Evolutionary conservation across 345 rosid genomes (phyloP), one percentile per base, ranked within the genome.

Genomic region (Clausena lansium): DNA sequence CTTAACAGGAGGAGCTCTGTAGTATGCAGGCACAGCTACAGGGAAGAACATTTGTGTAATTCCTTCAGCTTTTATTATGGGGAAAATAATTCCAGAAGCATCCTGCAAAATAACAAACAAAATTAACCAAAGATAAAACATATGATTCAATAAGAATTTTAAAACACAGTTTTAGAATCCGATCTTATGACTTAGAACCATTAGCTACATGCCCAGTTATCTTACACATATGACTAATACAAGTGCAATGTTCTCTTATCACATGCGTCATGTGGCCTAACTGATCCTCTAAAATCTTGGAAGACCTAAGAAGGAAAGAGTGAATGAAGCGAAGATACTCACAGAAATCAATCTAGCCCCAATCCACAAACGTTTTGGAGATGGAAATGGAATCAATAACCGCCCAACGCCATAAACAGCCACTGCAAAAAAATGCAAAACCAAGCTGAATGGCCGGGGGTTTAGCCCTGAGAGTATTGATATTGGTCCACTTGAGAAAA

Each of bases 401-500:
- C 84, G 73, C 20, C 76, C 82, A 78, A 84, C 78, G 2, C 82
- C 84, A 4, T 72, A 84, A 1, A 84, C 17, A 0, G 85, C 84
- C 10, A 86, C 81, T 2, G 81, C 81, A 2, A 86, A 82, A 77
- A 86, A 82, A 72, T 86, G 85, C 3, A 84, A 77, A 27, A 82
- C 52, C 2, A 86, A 67, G 77, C 78, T 70, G 14, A 84, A 27
- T 28, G 83, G 87, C 58, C 79, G 57, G 6, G 87, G 85, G 77
- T 84, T 84, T 30, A 86, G 58, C 33, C 85, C 87, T 13, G 85
- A 79, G 76, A 86, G 84, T 36, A 86, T 75, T 52, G 85, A 77
- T 41, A 84, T 60, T 10, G 82, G 78, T 68, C 87, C 87, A 66
- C 73, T 54, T 45, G 89, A 77, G 15, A 76, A 86, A 13, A 74